phyloP scores from a whole-genome alignment of 768 basidiomycete genomes.

The Tylopilus subfusipes region DNA sequence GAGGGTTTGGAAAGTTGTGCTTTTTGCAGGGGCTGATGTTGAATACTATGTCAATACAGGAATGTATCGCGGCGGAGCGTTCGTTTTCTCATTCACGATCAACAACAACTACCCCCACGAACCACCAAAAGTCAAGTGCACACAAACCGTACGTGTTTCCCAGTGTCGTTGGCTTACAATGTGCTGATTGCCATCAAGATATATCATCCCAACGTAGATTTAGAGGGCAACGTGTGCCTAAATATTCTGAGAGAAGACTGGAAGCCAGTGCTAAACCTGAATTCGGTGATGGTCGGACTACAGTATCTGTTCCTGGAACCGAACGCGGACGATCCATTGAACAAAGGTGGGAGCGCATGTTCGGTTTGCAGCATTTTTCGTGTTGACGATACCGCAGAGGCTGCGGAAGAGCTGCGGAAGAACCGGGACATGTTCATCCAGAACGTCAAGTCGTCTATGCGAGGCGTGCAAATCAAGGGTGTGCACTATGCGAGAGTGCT shows the following conservation, averaged over 20 bases:
- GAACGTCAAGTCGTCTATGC: conserved; percentile 88
- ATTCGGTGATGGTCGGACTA: conserved; percentile 96
- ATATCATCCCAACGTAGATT: conserved; percentile 97
- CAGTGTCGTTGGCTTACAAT: neutral
- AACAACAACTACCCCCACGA: conserved; percentile 99
- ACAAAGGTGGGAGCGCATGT: conserved; percentile 75
- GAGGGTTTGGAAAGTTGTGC: conserved; percentile 59
- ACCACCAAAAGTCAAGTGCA: conserved; percentile 98
- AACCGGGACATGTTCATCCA: conserved; percentile 78
- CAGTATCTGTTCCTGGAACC: conserved; percentile 99
- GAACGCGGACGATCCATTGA: conserved; percentile 96
- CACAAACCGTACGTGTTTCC: conserved; percentile 67
- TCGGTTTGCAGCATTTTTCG: neutral
- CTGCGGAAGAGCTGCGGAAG: conserved; percentile 89
- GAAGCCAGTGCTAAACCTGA: conserved; percentile 98
- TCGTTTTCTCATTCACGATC: conserved; percentile 92
- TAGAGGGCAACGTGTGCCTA: conserved; percentile 97
- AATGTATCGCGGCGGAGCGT: conserved; percentile 96
- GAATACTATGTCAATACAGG: conserved; percentile 44
- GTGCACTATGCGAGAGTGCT: conserved; percentile 76
- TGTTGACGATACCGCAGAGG: conserved; percentile 56
- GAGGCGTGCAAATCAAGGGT: conserved; percentile 73
- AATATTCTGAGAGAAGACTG: conserved; percentile 99
- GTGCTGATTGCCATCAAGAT: conserved; percentile 52
- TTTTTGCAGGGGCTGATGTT: neutral